A percentile compares a stretch with the other conserved stretches of the same genome.
Conservation (phyloP, 768 basidiomycete species). For the Pisolithus marmoratus region DNA sequence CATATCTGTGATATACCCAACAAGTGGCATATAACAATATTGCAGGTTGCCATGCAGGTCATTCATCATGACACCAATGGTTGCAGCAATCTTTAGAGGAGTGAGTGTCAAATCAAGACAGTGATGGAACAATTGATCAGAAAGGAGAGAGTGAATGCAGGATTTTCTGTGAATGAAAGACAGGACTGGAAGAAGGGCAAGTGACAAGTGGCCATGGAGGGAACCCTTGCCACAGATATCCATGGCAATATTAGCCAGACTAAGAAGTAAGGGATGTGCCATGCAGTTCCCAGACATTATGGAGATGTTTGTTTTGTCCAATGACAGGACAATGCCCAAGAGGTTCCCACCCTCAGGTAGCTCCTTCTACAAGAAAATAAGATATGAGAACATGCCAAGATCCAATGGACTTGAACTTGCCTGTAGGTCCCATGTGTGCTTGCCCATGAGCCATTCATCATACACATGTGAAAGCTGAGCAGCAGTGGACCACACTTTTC, state of each 20-base stretch:
- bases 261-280: constrained; percentile 7
- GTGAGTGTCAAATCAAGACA: constrained; percentile 11
- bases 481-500: too few species aligned
- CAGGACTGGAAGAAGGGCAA: constrained; percentile 16
- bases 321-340: too few species aligned
- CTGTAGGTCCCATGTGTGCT: too few species aligned
- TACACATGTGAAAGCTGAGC: too few species aligned
- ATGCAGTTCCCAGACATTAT: not conserved
- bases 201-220: constrained; percentile 11
- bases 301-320: not conserved
- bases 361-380: too few species aligned
- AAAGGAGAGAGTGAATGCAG: constrained; percentile 8
- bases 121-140: constrained; percentile 14
- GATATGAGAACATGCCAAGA: too few species aligned
- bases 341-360: too few species aligned
- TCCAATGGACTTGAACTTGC: too few species aligned
- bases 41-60: constrained; percentile 16
- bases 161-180: constrained; percentile 14
- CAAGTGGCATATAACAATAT: constrained; percentile 17
- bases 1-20: constrained; percentile 19
- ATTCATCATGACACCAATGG: constrained; percentile 14
- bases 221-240: constrained; percentile 9
- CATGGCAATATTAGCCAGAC: constrained; percentile 4
- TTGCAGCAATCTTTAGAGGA: constrained; percentile 13
- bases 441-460: too few species aligned